Evolutionary conservation across 2,329 filamentous ascomycete genomes (phyloP), one percentile per base, ranked within the genome.

Genomic region (Colletotrichum australisinense): DNA sequence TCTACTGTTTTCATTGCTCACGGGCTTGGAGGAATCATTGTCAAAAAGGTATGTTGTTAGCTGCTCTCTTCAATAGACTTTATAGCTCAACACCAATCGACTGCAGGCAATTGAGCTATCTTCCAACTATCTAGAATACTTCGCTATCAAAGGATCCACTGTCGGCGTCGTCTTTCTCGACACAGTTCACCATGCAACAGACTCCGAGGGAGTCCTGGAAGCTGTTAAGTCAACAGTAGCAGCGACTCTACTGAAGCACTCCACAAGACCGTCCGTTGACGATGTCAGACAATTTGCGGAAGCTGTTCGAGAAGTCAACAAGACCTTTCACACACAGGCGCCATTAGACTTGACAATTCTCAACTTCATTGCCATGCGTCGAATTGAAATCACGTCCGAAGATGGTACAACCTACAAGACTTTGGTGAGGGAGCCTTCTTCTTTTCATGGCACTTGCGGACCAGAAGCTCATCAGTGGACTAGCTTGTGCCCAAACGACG

Each of bases 1-100:
- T 76, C 77, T 2, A 62, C 77, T 2, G 69, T 78, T 62, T 78
- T 79, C 68, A 55, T 79, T 42, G 77, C 76, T 2, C 77, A 79
- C 60, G 77, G 77, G 1, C 75, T 79, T 24, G 77, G 77, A 9
- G 77, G 77, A 4, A 67, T 63, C 30, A 76, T 79, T 11, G 74
- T 78, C 5, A 79, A 79, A 38, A 79, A 77, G 74, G 77, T 76
- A 12, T 5, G 67, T n/a, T 19, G 12, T 19, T 1, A 19, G 22
- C 14, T 1, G 1, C 1, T 16, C 2, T 22, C 14, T 19, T 16
- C 3, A n/a, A 16, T 28, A 4, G 19, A 9, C 4, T 49, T 22
- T 11, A 3, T 11, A n/a, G 3, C 2, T 22, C n/a, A n/a, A 35
- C 11, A 5, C 1, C 19, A 6, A 5, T 19, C 3, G 5, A 6